Percentiles rank a stretch among this genome's conserved stretches.
phyloP scores from a whole-genome alignment of 176 grass and related monocot species.

The maize (Zea mays) region Zm-B73-REFERENCE-NAM-5.0 NC_050100.1:204306001-204306500 shows the following conservation, averaged over 20 bases:
- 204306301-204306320: background rate
- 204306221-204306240: background rate
- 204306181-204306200: constrained; percentile 30
- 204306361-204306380: background rate
- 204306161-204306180: background rate
- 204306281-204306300: background rate
- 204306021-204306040: background rate
- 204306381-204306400: background rate
- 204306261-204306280: constrained; percentile 1
- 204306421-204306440: background rate
- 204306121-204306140: too few relatives aligned
- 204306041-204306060: too few relatives aligned
- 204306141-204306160: background rate
- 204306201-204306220: constrained; percentile 10
- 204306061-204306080: too few relatives aligned
- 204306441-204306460: constrained; percentile 32
- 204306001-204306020: background rate
- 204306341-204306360: background rate
- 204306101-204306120: too few relatives aligned
- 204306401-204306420: background rate
- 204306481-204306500: too few relatives aligned
- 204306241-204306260: background rate
- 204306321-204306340: too few relatives aligned
- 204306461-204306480: background rate
- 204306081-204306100: too few relatives aligned